Evolutionary conservation across 257 asterid species (phyloP).

Genomic region (Solanum ossicruentum): DNA sequence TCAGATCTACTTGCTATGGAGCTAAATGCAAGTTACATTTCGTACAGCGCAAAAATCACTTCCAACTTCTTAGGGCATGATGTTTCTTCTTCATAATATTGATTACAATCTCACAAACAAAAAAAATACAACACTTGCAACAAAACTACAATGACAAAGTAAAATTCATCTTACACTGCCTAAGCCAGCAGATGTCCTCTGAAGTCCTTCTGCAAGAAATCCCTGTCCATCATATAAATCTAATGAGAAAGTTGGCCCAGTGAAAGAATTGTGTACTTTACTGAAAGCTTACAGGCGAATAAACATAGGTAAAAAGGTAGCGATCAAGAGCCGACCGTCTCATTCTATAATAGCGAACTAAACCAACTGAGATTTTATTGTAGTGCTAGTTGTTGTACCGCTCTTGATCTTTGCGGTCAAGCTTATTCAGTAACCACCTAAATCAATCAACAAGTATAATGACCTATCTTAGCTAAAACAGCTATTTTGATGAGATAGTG

Average conservation of each 20-base stretch:
- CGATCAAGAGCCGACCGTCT: not conserved
- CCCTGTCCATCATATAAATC: constrained; percentile 48
- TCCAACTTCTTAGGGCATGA: not conserved
- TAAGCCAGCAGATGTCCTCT: constrained; percentile 92
- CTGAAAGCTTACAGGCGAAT: not conserved
- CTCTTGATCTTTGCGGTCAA: not conserved
- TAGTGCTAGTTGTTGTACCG: not conserved
- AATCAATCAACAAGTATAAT: not conserved
- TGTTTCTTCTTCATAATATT: not conserved
- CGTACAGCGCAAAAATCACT: not conserved
- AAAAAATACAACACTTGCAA: not conserved
- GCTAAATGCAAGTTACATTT: not conserved
- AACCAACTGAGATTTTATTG: not conserved
- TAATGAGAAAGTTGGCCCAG: not conserved
- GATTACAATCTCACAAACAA: not conserved
- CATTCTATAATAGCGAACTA: not conserved
- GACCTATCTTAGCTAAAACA: not conserved
- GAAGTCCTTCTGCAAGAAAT: constrained; percentile 92
- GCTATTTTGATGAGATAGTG: not conserved
- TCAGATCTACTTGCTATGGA: not conserved
- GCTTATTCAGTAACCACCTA: not conserved
- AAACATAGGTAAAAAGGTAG: not conserved
- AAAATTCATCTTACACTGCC: constrained; percentile 70
- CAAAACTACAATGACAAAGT: not conserved
- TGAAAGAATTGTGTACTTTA: not conserved